Evolutionary conservation across 495 filamentous ascomycete genomes (phyloP).

Genomic region (Neurospora hispaniola): DNA sequence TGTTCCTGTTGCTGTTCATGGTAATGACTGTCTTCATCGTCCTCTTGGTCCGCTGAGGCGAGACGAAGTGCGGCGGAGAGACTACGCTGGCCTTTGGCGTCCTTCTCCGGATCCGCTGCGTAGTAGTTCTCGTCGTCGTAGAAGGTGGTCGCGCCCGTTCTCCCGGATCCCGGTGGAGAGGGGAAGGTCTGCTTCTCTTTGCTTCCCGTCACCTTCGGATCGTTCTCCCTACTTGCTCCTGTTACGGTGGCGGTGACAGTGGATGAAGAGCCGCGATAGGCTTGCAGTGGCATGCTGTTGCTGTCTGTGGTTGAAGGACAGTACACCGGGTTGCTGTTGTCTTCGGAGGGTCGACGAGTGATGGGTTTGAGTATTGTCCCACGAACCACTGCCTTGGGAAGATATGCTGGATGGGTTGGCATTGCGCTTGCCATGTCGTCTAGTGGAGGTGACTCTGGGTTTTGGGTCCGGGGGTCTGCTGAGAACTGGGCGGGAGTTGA

Average conservation of each 20-base stretch:
- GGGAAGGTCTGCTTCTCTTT: background rate
- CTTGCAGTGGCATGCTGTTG: background rate
- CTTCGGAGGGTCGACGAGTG: conserved; percentile 12
- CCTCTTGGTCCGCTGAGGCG: background rate
- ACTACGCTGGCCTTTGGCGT: background rate
- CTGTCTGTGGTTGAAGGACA: conserved; percentile 1
- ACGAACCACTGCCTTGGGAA: conserved; percentile 27
- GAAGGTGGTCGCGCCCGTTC: background rate
- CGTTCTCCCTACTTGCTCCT: background rate
- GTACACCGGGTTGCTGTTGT: conserved; percentile 2
- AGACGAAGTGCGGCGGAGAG: background rate
- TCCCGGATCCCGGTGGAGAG: background rate
- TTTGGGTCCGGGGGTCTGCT: conserved; percentile 7
- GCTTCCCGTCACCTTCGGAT: conserved; percentile 2
- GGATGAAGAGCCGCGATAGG: background rate
- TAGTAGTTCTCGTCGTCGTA: background rate
- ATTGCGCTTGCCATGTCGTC: conserved; percentile 19
- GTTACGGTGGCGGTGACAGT: background rate
- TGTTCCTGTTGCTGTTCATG: background rate
- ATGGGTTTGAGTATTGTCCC: conserved; percentile 12
- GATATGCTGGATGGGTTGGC: conserved; percentile 40
- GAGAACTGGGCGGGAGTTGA: conserved; percentile 18
- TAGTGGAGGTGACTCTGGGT: conserved; percentile 3
- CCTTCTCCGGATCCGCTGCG: background rate
- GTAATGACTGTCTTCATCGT: background rate